These are phyloP conservation scores for Neurospora discreta DNA, from an alignment of 495 filamentous ascomycete genomes.

Conservation along the genomic window DNA sequence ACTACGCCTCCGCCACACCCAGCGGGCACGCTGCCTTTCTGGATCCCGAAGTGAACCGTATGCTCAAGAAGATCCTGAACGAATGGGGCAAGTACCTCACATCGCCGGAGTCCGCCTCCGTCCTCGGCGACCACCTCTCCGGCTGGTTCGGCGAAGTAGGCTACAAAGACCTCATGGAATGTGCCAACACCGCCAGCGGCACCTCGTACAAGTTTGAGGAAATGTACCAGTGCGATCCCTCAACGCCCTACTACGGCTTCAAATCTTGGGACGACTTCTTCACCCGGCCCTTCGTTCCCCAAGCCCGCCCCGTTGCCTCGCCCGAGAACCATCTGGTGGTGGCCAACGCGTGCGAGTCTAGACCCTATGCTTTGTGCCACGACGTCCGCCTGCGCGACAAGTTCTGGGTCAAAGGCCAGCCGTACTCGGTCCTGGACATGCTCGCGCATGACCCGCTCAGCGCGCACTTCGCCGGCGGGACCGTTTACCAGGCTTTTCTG, in stretches of 20 bases:
- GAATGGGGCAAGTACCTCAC: conserved; percentile 53
- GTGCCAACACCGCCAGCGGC: conserved; percentile 33
- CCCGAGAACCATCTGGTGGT: conserved; percentile 46
- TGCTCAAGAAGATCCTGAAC: conserved; percentile 58
- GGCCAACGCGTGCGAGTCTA: conserved; percentile 56
- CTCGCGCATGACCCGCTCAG: conserved; percentile 40
- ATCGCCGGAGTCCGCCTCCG: conserved; percentile 46
- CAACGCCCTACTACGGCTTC: conserved; percentile 44
- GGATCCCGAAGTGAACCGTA: conserved; percentile 53
- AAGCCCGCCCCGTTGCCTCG: conserved; percentile 45
- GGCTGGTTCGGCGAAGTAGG: conserved; percentile 54
- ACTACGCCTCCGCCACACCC: conserved; percentile 63
- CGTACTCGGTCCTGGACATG: conserved; percentile 54
- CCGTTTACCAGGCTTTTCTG: conserved; percentile 58
- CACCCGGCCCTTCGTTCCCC: conserved; percentile 43
- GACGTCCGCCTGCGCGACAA: conserved; percentile 35
- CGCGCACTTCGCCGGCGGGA: conserved; percentile 46
- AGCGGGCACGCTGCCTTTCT: conserved; percentile 57
- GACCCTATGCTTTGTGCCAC: conserved; percentile 34
- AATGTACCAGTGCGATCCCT: conserved; percentile 41
- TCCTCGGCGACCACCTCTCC: conserved; percentile 34
- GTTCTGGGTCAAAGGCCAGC: conserved; percentile 65
- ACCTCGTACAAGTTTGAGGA: conserved; percentile 40
- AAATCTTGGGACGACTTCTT: conserved; percentile 73
- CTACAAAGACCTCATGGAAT: conserved; percentile 31